Percentiles rank a stretch among this genome's conserved stretches.
Conservation (phyloP, 2,329 filamentous ascomycete species). For the Thelonectria rubi region DNA sequence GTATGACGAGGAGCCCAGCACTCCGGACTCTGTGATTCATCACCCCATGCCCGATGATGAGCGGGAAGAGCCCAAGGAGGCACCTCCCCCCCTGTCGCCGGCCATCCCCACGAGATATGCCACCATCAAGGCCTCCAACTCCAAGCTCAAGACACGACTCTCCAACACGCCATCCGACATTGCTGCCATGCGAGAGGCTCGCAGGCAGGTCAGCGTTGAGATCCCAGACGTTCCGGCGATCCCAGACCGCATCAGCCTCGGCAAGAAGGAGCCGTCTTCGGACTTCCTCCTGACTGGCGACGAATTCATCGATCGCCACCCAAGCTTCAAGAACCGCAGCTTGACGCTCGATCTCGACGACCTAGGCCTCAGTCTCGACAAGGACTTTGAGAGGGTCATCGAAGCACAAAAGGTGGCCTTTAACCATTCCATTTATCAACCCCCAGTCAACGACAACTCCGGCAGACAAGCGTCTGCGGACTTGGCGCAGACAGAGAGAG, state of each 20-base stretch:
- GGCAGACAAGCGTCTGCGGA: constrained; percentile 58
- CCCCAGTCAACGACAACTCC: constrained; percentile 34
- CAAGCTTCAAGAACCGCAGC: constrained; percentile 83
- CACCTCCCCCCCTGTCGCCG: constrained; percentile 58
- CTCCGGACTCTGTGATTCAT: constrained; percentile 90
- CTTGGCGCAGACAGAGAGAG: constrained; percentile 23
- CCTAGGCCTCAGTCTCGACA: constrained; percentile 84
- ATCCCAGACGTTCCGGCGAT: constrained; percentile 68
- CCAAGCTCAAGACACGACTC: constrained; percentile 86
- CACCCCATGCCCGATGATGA: constrained; percentile 65
- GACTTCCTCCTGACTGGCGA: constrained; percentile 49
- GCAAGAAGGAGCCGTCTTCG: constrained; percentile 56
- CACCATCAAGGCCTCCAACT: constrained; percentile 88
- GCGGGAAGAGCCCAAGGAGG: constrained; percentile 50
- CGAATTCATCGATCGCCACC: constrained; percentile 67
- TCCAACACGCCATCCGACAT: constrained; percentile 89
- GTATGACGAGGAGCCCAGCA: constrained; percentile 69
- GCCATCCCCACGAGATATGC: constrained; percentile 82
- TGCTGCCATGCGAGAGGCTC: constrained; percentile 83
- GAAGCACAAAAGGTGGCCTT: constrained; percentile 90
- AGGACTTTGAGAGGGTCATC: constrained; percentile 94
- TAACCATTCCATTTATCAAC: constrained; percentile 33
- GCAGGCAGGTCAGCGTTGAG: constrained; percentile 85
- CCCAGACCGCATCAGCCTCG: constrained; percentile 65
- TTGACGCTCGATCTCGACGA: constrained; percentile 85